Evolutionary conservation across 2,329 filamentous ascomycete species (phyloP), one percentile per base, ranked within the genome.

Genomic region (Juglanconis sp.): DNA sequence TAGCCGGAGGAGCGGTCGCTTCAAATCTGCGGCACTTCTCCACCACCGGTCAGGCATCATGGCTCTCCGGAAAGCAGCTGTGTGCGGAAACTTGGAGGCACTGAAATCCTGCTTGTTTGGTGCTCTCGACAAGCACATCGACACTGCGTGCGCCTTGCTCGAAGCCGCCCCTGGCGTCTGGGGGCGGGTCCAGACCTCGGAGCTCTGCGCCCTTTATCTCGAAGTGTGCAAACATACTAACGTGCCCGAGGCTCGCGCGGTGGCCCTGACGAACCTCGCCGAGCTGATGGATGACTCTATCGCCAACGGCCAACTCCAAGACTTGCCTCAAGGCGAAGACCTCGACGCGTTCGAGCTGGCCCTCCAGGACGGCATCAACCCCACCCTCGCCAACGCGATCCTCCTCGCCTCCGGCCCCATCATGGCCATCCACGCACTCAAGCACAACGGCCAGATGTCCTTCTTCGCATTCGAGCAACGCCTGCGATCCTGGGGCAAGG

Each of bases 401-500:
- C 71, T 84, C 60, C 74, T 79, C 55, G 69, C 73, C 36, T 83
- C 81, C 64, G 83, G 83, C 0, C 73, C 77, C 5, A 68, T 82
- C 13, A 62, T 81, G 44, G 78, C 78, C 0, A 65, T 70, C 6
- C 63, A 71, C 5, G 57, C 65, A 8, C 51, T 48, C 58, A 51
- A 63, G 15, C 56, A 62, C n/a, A 53, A 64, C 6, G 65, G 53
- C 11, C 63, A 63, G 50, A 31, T 58, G 56, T 59, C 53, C 7
- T 57, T 63, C 46, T 48, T 60, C 52, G 44, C 53, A 15, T 59
- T 62, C 42, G 63, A 65, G n/a, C 62, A 63, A 17, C 65, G 68
- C 54, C 60, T 75, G 4, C 65, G 66, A 3, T 62, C 68, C 7
- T 86, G 83, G 82, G 82, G 81, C 4, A 62, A 67, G 15, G 78